These are phyloP conservation scores for Saccharomycopsis amapae DNA, from an alignment of 805 yeast species.

Conservation along the genomic window DNA sequence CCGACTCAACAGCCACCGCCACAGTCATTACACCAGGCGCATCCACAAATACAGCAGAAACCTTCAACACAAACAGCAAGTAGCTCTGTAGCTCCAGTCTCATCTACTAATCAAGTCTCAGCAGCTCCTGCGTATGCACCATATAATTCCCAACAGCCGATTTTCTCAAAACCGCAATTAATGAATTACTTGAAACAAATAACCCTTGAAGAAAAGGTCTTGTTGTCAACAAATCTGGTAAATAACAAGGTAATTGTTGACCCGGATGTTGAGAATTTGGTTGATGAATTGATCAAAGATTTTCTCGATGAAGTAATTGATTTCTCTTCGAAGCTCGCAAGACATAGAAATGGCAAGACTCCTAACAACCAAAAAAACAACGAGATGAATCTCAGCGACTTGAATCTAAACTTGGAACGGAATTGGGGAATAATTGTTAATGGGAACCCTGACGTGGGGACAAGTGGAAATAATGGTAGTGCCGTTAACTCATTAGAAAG, in stretches of 20 bases:
- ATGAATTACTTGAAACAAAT: constrained; percentile 14
- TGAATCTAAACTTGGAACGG: constrained; percentile 19
- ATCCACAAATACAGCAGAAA: not conserved
- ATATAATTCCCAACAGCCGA: constrained; percentile 12
- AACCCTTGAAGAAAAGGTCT: constrained; percentile 15
- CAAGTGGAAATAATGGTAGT: constrained; percentile 6
- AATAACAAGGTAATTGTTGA: constrained; percentile 18
- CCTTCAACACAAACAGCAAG: not conserved
- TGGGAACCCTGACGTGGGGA: constrained; percentile 13
- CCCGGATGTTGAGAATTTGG: constrained; percentile 17
- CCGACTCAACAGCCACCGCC: not conserved
- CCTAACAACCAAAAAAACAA: not conserved
- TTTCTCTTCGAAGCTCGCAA: constrained; percentile 17
- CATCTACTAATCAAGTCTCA: not conserved
- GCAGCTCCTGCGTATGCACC: not conserved
- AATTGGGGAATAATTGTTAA: constrained; percentile 20
- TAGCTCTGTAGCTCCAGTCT: not conserved
- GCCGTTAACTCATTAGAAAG: constrained; percentile 2
- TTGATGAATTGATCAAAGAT: constrained; percentile 20
- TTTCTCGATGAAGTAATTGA: constrained; percentile 18
- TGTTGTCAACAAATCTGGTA: constrained; percentile 7
- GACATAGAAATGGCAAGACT: constrained; percentile 10
- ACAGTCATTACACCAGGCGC: not conserved
- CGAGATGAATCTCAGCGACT: constrained; percentile 10
- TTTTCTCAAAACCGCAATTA: constrained; percentile 13